Percentiles rank a stretch among this genome's conserved stretches.
These are phyloP conservation scores for Sporothrix curviconia DNA, from an alignment of 2,329 filamentous ascomycete species.

Conservation along the genomic window DNA sequence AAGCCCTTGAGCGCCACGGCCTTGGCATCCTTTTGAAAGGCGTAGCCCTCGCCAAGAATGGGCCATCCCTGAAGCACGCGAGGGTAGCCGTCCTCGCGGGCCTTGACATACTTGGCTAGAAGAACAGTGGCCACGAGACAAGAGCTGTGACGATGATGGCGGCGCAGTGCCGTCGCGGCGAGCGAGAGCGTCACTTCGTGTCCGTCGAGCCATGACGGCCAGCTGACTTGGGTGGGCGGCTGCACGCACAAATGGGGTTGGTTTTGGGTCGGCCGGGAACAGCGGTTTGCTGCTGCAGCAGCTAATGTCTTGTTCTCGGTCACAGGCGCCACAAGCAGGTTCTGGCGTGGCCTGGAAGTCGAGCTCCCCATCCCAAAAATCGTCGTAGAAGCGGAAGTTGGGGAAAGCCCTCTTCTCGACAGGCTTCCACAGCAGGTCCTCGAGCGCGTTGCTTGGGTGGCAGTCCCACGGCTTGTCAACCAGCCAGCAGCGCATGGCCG, in stretches of 20 bases:
- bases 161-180: not conserved
- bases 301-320: slow-evolving; percentile 18
- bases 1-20: slow-evolving; percentile 5
- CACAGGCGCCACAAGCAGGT: slow-evolving; percentile 18
- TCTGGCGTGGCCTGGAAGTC: slow-evolving; percentile 17
- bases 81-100: not conserved
- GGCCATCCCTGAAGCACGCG: slow-evolving; percentile 7
- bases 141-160: not conserved
- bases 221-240: not conserved
- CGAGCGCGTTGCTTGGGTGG: slow-evolving; percentile 19
- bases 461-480: slow-evolving; percentile 21
- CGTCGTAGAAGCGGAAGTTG: slow-evolving; percentile 17
- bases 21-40: slow-evolving; percentile 7
- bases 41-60: slow-evolving; percentile 9
- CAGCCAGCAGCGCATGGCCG: slow-evolving; percentile 19
- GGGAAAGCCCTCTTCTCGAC: slow-evolving; percentile 10
- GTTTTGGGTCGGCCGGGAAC: slow-evolving; percentile 16
- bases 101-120: not conserved
- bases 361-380: slow-evolving; percentile 17
- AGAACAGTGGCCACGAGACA: not conserved
- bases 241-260: slow-evolving; percentile 15
- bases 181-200: slow-evolving; percentile 6
- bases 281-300: slow-evolving; percentile 18
- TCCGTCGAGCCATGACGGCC: not conserved
- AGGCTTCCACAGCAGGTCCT: slow-evolving; percentile 18